Percentiles rank a stretch among this genome's conserved stretches.
These are phyloP conservation scores for Aspergillus brasiliensis DNA, from an alignment of 2,329 filamentous ascomycete species.

Conservation along the genomic window DNA sequence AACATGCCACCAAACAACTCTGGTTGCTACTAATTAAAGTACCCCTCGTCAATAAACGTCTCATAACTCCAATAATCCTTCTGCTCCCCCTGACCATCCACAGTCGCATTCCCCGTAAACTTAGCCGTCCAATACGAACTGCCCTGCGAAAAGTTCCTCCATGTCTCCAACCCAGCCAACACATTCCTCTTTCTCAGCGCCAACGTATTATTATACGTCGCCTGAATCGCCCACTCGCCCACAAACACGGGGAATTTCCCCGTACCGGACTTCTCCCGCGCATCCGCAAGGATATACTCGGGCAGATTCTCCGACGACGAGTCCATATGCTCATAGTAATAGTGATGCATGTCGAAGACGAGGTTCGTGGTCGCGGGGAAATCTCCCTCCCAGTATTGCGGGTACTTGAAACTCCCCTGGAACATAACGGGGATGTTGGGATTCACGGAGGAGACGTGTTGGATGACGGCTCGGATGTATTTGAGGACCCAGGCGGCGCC, in stretches of 20 bases:
- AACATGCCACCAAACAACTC: neutral
- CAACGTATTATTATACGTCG: slow-evolving; percentile 19
- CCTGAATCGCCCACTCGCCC: slow-evolving; percentile 28
- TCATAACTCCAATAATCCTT: slow-evolving; percentile 23
- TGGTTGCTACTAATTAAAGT: neutral
- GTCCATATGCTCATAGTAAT: slow-evolving; percentile 24
- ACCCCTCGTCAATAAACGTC: slow-evolving; percentile 18
- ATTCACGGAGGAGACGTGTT: slow-evolving; percentile 17
- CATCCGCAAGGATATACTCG: slow-evolving; percentile 20
- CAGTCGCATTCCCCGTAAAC: slow-evolving; percentile 18
- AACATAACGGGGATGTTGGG: slow-evolving; percentile 27
- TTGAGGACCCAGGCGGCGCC: slow-evolving; percentile 27
- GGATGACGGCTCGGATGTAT: slow-evolving; percentile 26
- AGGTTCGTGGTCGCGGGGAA: slow-evolving; percentile 23
- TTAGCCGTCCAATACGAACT: slow-evolving; percentile 28
- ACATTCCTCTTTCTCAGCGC: slow-evolving; percentile 19
- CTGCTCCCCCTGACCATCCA: slow-evolving; percentile 18
- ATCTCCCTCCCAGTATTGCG: slow-evolving; percentile 22
- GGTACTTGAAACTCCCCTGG: slow-evolving; percentile 30
- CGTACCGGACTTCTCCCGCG: slow-evolving; percentile 13
- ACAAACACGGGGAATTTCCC: slow-evolving; percentile 28
- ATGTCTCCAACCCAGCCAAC: slow-evolving; percentile 19
- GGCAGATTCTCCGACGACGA: slow-evolving; percentile 22
- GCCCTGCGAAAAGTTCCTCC: slow-evolving; percentile 18
- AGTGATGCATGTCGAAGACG: slow-evolving; percentile 31